Evolutionary conservation across 1,284 basidiomycete genomes (phyloP), one percentile per base, ranked within the genome.

Genomic region (Malassezia equina): DNA sequence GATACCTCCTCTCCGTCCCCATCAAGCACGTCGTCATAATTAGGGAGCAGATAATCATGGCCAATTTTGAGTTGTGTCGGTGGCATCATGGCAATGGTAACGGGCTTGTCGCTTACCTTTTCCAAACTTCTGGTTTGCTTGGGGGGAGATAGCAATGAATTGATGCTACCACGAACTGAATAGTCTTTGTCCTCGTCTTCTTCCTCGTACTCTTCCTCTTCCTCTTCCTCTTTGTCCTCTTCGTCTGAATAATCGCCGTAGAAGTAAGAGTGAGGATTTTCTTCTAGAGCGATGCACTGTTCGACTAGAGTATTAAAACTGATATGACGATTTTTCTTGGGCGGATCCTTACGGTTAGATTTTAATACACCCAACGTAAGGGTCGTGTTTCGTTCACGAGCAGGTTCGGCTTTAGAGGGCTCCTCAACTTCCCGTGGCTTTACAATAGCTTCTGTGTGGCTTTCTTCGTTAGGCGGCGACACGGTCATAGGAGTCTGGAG

Each of bases 281-380:
- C 52, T 41, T 81, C 80, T 69, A 98, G 85, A n/a, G 93, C 87
- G 61, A 98, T 93, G 73, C 84, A 90, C 76, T 96, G 94, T 76
- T 96, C 89, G 33, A 98, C 93, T 69, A 91, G 93, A 1, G 90
- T 93, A 76, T 96, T 96, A 81, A 98, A 98, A 66, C 82, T 86
- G 77, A 98, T 98, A 75, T 96, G 93, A 60, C 82, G 81, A 76
- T 83, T 84, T 41, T 55, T 49, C 21, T 58, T 52, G 21, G 51
- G 13, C 6, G 44, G 19, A 11, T 32, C 15, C 11, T 27, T 32
- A 11, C 21, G 44, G 25, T 46, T 23, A 13, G 25, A 32, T 17
- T 36, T 36, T 7, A 36, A 36, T 13, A 23, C 23, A 39, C 46
- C 46, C 46, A 48, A 27, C 13, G 32, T 48, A 7, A 48, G 32